phyloP scores from a whole-genome alignment of 768 basidiomycete species.

The Fistulinella prunicolor region DNA sequence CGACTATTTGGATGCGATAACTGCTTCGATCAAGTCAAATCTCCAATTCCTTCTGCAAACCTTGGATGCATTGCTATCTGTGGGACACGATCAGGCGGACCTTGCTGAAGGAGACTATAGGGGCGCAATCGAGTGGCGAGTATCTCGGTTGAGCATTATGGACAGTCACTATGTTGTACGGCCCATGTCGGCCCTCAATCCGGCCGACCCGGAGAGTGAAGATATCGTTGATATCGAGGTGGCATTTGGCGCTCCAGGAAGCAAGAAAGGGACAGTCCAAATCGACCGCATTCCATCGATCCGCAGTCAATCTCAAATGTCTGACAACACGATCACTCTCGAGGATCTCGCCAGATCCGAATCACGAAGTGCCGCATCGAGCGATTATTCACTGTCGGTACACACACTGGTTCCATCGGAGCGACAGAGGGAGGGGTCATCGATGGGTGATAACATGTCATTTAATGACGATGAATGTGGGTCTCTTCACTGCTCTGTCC shows the following conservation, averaged over 20 bases:
- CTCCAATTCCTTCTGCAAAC: constrained; percentile 53
- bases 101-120: constrained; percentile 68
- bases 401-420: constrained; percentile 28
- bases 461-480: constrained; percentile 27
- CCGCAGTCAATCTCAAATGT: constrained; percentile 35
- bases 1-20: constrained; percentile 50
- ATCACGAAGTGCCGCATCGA: constrained; percentile 21
- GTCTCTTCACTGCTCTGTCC: neutral
- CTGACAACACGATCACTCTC: constrained; percentile 33
- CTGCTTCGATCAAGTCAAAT: constrained; percentile 54
- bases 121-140: constrained; percentile 74
- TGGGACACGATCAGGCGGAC: constrained; percentile 72
- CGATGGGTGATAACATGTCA: constrained; percentile 19
- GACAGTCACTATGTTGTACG: constrained; percentile 48
- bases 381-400: constrained; percentile 23
- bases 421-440: constrained; percentile 14
- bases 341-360: constrained; percentile 24
- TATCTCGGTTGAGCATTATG: constrained; percentile 65
- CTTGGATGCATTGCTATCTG: constrained; percentile 55
- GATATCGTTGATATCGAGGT: constrained; percentile 60
- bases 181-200: constrained; percentile 37
- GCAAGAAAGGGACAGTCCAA: constrained; percentile 25
- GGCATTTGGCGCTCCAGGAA: constrained; percentile 44
- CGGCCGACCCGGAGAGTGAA: constrained; percentile 40
- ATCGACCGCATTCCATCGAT: constrained; percentile 27